Conservation (phyloP, 1,284 basidiomycete species). For the Anthracocystis setariae region DNA sequence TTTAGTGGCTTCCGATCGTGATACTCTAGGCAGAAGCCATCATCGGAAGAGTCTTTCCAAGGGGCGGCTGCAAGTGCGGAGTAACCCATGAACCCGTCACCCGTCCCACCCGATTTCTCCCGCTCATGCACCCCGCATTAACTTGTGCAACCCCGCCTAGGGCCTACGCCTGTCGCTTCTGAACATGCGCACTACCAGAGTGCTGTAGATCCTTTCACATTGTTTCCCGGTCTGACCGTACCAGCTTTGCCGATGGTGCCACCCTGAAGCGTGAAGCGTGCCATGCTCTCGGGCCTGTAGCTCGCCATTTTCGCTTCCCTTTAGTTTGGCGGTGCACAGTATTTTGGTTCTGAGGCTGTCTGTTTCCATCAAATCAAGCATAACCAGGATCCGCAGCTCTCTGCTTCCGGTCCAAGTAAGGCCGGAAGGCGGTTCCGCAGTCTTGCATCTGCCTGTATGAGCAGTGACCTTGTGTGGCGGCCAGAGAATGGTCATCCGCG, state of each 20-base stretch:
- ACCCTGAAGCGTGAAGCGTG: not conserved
- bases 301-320: conserved; percentile 5
- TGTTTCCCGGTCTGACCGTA: not conserved
- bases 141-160: conserved; percentile 5
- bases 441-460: too few species aligned
- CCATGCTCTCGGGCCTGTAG: conserved; percentile 4
- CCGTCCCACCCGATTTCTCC: conserved; percentile 30
- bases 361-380: not conserved
- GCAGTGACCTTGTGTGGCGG: too few species aligned
- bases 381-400: too few species aligned
- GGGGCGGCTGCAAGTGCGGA: not conserved
- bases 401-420: too few species aligned
- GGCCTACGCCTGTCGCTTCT: not conserved
- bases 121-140: conserved; percentile 36
- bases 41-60: not conserved
- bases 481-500: too few species aligned
- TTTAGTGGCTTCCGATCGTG: conserved; percentile 3
- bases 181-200: not conserved
- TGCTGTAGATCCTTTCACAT: conserved; percentile 1
- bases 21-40: not conserved
- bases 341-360: not conserved
- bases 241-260: conserved; percentile 2
- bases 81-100: conserved; percentile 9
- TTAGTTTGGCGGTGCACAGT: conserved; percentile 1
- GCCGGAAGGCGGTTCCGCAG: too few species aligned